Conservation (phyloP, 169 alveolate genomes). For the Theileria luwenshuni region DNA sequence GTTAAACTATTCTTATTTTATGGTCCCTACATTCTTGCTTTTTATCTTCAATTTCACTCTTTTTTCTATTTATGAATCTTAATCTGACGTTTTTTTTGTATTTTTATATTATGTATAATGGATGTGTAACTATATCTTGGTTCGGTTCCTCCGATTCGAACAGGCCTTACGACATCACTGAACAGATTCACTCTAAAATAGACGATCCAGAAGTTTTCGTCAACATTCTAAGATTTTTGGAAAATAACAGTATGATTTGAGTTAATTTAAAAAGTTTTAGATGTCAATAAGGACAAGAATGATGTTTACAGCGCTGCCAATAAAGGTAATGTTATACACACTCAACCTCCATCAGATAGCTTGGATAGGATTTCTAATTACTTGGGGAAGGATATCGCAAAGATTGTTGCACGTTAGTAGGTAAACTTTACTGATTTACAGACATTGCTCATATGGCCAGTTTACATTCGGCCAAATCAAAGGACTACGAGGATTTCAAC, state of each 20-base stretch:
- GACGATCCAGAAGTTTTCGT: slow-evolving; percentile 10
- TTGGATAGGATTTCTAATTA: slow-evolving; percentile 12
- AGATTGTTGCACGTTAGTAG: slow-evolving; percentile 20
- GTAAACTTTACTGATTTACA: slow-evolving; percentile 4
- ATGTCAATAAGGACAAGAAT: not conserved
- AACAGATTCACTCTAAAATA: slow-evolving; percentile 1
- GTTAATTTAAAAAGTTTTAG: not conserved
- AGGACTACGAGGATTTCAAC: slow-evolving; percentile 14
- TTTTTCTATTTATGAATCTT: not conserved
- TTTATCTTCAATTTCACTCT: not conserved
- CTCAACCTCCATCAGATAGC: slow-evolving; percentile 3
- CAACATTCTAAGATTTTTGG: slow-evolving; percentile 3
- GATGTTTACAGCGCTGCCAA: slow-evolving; percentile 6
- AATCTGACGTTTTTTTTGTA: not conserved
- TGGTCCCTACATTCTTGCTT: not conserved
- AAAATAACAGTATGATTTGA: not conserved
- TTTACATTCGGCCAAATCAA: slow-evolving; percentile 8
- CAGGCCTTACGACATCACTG: slow-evolving; percentile 19
- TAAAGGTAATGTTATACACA: slow-evolving; percentile 12
- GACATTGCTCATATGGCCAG: slow-evolving; percentile 56
- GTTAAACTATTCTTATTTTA: too few relatives aligned
- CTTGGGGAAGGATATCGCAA: slow-evolving; percentile 40
- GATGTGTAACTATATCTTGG: slow-evolving; percentile 21
- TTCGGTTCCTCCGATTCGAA: slow-evolving; percentile 11
- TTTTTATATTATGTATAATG: not conserved